Evolutionary conservation across 2,329 filamentous ascomycete genomes (phyloP).

Genomic region (Endocalyx cinctus): DNA sequence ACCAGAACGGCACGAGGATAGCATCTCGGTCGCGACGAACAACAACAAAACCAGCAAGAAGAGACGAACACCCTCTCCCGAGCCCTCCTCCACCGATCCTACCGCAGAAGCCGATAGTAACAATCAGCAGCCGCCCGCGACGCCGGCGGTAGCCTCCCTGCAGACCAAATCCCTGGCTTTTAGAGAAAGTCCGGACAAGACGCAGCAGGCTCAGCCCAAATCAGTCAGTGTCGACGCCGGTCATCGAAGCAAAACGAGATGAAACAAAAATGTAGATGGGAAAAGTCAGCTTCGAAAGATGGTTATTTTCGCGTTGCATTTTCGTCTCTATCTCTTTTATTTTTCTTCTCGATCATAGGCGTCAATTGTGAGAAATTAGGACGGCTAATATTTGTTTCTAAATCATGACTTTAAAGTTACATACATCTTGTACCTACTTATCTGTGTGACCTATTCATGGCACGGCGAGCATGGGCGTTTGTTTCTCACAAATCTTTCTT

Average conservation of each 20-base stretch:
- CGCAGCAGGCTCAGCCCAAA: constrained; percentile 27
- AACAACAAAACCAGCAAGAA: constrained; percentile 21
- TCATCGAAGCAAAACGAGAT: no score
- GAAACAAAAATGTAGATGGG: neutral
- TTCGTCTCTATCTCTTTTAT: no score
- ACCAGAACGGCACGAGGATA: constrained; percentile 17
- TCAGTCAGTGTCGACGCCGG: constrained; percentile 27
- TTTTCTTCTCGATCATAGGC: no score
- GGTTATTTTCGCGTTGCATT: no score
- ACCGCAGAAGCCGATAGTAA: constrained; percentile 4
- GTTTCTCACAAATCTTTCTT: no score
- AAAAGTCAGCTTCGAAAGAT: neutral
- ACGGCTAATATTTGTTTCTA: no score
- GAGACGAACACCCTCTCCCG: constrained; percentile 23
- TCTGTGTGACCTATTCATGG: no score
- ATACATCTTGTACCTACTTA: no score
- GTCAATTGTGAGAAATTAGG: no score
- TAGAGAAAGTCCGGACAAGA: constrained; percentile 59
- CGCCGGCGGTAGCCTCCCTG: constrained; percentile 24
- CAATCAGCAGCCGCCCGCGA: constrained; percentile 18
- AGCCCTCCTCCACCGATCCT: constrained; percentile 6
- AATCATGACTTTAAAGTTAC: no score
- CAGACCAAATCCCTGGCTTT: constrained; percentile 49
- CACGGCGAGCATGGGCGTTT: no score
- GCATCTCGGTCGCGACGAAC: constrained; percentile 24